Conservation (phyloP, 2,329 filamentous ascomycete species). For the Leptoxyphium fumago region DNA sequence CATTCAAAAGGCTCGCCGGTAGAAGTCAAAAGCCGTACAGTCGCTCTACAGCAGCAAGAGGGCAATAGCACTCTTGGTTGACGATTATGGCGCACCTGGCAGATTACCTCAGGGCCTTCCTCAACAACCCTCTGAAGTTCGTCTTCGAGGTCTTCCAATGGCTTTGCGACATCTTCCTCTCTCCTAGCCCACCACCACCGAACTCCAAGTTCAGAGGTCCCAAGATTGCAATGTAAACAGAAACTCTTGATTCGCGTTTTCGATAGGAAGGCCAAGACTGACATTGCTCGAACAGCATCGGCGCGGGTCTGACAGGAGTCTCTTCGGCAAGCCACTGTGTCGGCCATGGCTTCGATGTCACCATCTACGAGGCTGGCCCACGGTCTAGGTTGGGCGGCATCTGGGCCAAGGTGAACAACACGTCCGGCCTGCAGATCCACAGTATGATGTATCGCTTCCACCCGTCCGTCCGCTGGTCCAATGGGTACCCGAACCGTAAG, state of each 20-base stretch:
- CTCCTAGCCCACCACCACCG: conserved; percentile 52
- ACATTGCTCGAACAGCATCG: conserved; percentile 15
- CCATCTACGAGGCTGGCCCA: conserved; percentile 59
- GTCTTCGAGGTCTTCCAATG: conserved; percentile 52
- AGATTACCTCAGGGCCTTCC: conserved; percentile 12
- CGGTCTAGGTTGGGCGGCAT: conserved; percentile 41
- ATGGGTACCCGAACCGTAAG: conserved; percentile 62
- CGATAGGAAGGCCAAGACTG: neutral
- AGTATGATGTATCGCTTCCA: conserved; percentile 81
- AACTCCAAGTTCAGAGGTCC: conserved; percentile 43
- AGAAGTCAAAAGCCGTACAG: too few relatives aligned
- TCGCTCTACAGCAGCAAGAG: too few relatives aligned
- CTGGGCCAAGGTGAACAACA: conserved; percentile 44
- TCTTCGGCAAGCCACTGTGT: conserved; percentile 70
- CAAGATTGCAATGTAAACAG: conserved; percentile 27
- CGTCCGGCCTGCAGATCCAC: conserved; percentile 70
- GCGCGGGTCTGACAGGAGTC: conserved; percentile 50
- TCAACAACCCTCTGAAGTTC: conserved; percentile 37
- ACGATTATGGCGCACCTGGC: conserved; percentile 5
- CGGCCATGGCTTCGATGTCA: conserved; percentile 71
- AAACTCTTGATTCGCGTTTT: too few relatives aligned
- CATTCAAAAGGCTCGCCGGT: too few relatives aligned
- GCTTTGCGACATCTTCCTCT: conserved; percentile 48
- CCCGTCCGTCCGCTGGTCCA: conserved; percentile 58
- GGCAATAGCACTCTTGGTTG: too few relatives aligned